phyloP scores from a whole-genome alignment of 2,329 filamentous ascomycete species.

The Colletotrichum phormii region DNA sequence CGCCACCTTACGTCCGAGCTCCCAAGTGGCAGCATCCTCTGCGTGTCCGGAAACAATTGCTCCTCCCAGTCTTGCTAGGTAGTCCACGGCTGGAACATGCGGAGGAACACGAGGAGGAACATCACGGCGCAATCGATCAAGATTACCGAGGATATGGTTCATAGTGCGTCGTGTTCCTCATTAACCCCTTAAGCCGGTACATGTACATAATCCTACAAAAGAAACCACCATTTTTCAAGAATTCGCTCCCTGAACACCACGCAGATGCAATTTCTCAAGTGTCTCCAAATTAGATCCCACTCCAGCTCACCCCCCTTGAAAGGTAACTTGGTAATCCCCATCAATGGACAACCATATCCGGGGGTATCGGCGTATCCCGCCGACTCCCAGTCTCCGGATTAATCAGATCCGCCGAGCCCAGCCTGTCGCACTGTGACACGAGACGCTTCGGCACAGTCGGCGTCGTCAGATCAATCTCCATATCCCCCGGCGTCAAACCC shows the following conservation, averaged over 20 bases:
- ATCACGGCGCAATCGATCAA: constrained; percentile 3
- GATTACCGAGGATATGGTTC: constrained; percentile 8
- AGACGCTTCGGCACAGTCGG: constrained; percentile 46
- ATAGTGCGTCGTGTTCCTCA: constrained; percentile 29
- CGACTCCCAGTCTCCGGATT: constrained; percentile 44
- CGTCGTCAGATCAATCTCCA: constrained; percentile 53
- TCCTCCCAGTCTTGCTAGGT: not conserved
- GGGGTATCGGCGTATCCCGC: constrained; percentile 50
- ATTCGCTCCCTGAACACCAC: constrained; percentile 8
- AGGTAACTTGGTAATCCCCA: not conserved
- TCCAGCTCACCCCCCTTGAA: not conserved
- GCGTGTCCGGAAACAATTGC: not conserved
- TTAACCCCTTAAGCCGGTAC: constrained; percentile 16
- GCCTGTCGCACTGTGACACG: constrained; percentile 33
- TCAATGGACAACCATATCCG: constrained; percentile 41
- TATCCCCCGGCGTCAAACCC: constrained; percentile 44
- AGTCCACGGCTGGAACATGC: not conserved
- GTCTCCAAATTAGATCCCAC: not conserved
- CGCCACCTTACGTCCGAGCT: not conserved
- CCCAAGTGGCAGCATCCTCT: not conserved
- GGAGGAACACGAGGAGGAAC: too few species aligned
- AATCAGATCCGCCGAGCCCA: constrained; percentile 44
- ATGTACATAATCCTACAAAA: constrained; percentile 30
- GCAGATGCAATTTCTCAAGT: not conserved
- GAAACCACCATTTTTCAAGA: constrained; percentile 4